Conservation (phyloP, 1,284 basidiomycete genomes). For the Moniliophthora roreri region DNA sequence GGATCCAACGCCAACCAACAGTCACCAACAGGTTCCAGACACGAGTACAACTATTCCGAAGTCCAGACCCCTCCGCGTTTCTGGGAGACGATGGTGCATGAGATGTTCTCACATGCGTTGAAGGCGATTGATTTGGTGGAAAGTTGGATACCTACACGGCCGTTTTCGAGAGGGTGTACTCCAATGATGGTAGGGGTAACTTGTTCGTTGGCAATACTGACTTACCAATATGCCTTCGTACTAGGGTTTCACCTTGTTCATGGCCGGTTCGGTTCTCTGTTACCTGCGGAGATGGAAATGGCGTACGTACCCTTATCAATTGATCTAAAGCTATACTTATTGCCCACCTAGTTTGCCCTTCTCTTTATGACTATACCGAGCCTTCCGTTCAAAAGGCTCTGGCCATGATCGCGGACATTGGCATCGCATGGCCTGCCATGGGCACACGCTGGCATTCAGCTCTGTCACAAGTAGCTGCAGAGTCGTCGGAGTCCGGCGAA, state of each 20-base stretch:
- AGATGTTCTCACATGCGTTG: slow-evolving; percentile 17
- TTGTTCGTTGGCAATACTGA: background rate
- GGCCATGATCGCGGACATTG: slow-evolving; percentile 14
- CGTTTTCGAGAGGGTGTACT: slow-evolving; percentile 17
- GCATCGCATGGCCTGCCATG: slow-evolving; percentile 16
- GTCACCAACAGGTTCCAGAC: background rate
- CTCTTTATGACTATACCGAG: slow-evolving; percentile 11
- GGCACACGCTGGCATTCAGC: slow-evolving; percentile 14
- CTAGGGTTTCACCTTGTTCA: slow-evolving; percentile 17
- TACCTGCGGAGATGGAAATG: slow-evolving; percentile 18
- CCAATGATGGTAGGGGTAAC: slow-evolving; percentile 16
- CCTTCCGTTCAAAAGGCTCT: slow-evolving; percentile 12
- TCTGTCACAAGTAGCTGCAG: slow-evolving; percentile 4
- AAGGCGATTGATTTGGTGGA: slow-evolving; percentile 17
- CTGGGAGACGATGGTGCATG: slow-evolving; percentile 19
- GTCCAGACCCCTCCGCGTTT: slow-evolving; percentile 11
- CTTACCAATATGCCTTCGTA: background rate
- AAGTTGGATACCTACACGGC: slow-evolving; percentile 17
- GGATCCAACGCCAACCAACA: background rate
- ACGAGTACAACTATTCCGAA: slow-evolving; percentile 1
- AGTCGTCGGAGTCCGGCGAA: slow-evolving; percentile 4
- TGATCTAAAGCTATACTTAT: background rate
- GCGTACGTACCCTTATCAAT: slow-evolving; percentile 8
- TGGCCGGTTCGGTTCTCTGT: slow-evolving; percentile 17
- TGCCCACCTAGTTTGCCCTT: slow-evolving; percentile 11